Percentiles rank a stretch among this genome's conserved stretches.
Evolutionary conservation across 805 yeast species (phyloP).

Genomic region (Phaffomyces antillensis): DNA sequence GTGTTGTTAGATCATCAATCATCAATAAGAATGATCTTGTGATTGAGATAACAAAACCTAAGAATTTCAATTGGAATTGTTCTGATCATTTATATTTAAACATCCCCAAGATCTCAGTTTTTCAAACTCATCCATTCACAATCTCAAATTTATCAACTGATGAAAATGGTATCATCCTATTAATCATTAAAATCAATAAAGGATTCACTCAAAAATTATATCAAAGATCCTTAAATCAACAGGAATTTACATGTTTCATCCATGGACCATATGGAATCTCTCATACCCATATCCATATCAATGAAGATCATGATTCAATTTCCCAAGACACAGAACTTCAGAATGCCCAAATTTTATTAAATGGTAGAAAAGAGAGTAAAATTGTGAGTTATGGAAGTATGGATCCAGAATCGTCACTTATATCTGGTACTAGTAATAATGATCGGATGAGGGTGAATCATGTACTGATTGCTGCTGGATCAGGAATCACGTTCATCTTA

Average conservation of each 20-base stretch:
- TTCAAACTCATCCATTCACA: slow-evolving; percentile 25
- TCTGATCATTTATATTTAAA: slow-evolving; percentile 21
- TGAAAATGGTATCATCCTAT: neutral
- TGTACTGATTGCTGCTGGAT: slow-evolving; percentile 7
- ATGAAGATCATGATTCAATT: neutral
- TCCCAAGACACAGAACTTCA: neutral
- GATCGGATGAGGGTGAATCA: neutral
- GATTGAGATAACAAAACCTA: slow-evolving; percentile 3
- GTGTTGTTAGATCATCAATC: neutral
- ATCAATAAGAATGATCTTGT: slow-evolving; percentile 1
- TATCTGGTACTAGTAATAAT: neutral
- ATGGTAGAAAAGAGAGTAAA: neutral
- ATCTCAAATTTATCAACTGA: slow-evolving; percentile 15
- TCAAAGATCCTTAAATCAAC: neutral
- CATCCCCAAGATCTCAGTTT: slow-evolving; percentile 14
- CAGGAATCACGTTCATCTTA: slow-evolving; percentile 8
- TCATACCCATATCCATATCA: slow-evolving; percentile 6
- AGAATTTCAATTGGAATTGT: slow-evolving; percentile 14
- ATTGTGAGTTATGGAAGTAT: slow-evolving; percentile 2
- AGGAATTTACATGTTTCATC: slow-evolving; percentile 15
- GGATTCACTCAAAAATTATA: slow-evolving; percentile 20
- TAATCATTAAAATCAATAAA: slow-evolving; percentile 16
- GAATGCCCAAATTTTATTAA: neutral
- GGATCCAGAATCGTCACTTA: no score
- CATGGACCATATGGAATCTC: slow-evolving; percentile 24